Evolutionary conservation across 352 stramenopile species (phyloP), one percentile per base, ranked within the genome.

Genomic region (Pythium chondricola): DNA sequence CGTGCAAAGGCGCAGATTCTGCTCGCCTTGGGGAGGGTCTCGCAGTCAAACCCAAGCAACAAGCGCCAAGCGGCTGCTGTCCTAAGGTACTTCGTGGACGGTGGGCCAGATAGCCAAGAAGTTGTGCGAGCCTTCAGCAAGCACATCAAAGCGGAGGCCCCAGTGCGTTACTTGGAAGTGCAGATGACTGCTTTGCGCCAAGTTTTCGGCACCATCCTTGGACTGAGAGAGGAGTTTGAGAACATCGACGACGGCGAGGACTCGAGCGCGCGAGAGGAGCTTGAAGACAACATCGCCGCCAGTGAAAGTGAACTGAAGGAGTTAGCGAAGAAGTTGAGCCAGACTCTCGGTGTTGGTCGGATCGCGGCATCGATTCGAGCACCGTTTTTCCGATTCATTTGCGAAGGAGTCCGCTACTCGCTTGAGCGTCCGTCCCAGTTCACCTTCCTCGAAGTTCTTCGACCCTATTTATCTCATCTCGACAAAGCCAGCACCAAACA

Each of bases 111-210:
- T 20, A 75, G 58, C 16, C 57, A 86, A 21, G 74, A 89, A 11
- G 69, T 89, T 22, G 77, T 91, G 8, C 90, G 88, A 25, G 74
- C 77, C 10, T 95, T 92, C 56, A 74, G 75, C 49, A 89, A 83
- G 30, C 66, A 87, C 45, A 55, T 95, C 36, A 93, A 90, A 42
- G 58, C 63, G 14, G 69, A 93, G 29, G 75, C 80, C 7, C 79
- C 80, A 0, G 72, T 93, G 35, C 77, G 83, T 20, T 92, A 88
- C 43, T 59, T 95, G 20, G 83, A 95, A 59, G 77, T 92, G n/a
- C 83, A 95, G 56, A 95, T 95, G 82, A 85, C 72, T 22, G 68
- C 79, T 13, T 65, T 95, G 38, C 77, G 80, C 3, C 74, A 87
- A 52, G 47, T 86, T 10, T 95, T 75, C 47, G 74, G 51, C 43